Conservation (phyloP, 208 protist species). For the Perkinsela sp. region DNA sequence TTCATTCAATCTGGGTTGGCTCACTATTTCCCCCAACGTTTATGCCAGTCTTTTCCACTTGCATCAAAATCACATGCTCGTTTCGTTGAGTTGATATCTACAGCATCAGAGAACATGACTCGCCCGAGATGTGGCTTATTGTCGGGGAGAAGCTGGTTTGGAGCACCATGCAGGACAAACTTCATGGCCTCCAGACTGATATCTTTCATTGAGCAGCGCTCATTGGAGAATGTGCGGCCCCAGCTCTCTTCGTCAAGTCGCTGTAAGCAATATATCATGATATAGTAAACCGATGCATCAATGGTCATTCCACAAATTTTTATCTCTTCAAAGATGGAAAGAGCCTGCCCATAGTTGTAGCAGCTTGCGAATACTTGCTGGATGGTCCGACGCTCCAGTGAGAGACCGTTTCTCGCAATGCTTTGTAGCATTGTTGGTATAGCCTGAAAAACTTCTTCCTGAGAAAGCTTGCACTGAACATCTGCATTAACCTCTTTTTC, state of each 20-base stretch:
- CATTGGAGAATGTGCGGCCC: constrained; percentile 34
- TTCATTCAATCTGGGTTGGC: too few relatives aligned
- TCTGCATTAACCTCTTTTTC: constrained; percentile 13
- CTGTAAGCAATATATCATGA: constrained; percentile 66
- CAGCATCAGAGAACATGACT: constrained; percentile 42
- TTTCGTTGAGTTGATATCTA: not conserved
- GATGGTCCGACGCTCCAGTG: constrained; percentile 18
- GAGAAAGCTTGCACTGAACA: constrained; percentile 18
- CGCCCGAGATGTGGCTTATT: constrained; percentile 60
- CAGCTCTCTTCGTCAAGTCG: constrained; percentile 56
- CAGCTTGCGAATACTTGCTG: constrained; percentile 55
- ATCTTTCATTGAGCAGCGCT: constrained; percentile 10
- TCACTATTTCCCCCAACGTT: too few relatives aligned
- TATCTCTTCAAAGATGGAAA: constrained; percentile 51
- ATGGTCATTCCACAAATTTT: constrained; percentile 40
- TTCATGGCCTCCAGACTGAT: constrained; percentile 30
- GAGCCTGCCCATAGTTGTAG: constrained; percentile 29
- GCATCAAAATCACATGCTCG: not conserved
- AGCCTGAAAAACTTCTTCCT: constrained; percentile 19
- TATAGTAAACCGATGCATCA: constrained; percentile 56
- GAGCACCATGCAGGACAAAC: constrained; percentile 41
- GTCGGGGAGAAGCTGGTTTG: constrained; percentile 48
- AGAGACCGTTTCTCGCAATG: not conserved
- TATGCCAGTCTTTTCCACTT: not conserved
- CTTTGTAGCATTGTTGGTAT: not conserved